Conservation (phyloP, 495 filamentous ascomycete species). For the Letharia lupina region DNA sequence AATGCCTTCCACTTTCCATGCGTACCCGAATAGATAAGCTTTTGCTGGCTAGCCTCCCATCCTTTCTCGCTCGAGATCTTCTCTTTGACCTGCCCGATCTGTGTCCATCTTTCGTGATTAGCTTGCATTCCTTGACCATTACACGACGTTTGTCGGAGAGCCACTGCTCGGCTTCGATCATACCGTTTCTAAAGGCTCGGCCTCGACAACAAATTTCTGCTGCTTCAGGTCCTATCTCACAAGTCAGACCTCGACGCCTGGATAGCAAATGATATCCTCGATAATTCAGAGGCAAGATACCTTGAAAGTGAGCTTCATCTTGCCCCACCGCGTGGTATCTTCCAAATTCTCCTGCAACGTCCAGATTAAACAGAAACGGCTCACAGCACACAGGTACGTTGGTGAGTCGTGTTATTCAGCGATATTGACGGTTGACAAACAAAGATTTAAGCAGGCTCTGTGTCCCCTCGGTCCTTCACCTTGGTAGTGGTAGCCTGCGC, state of each 20-base stretch:
- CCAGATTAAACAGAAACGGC: neutral
- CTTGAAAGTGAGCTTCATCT: conserved; percentile 83
- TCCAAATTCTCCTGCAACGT: neutral
- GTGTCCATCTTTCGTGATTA: conserved; percentile 29
- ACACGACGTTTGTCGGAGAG: neutral
- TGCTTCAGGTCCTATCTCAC: conserved; percentile 79
- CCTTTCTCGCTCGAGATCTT: conserved; percentile 84
- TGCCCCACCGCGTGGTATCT: conserved; percentile 28
- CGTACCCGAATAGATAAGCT: conserved; percentile 96
- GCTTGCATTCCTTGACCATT: conserved; percentile 28
- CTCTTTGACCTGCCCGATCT: conserved; percentile 84
- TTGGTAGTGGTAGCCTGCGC: neutral
- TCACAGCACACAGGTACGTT: neutral
- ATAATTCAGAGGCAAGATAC: conserved; percentile 34
- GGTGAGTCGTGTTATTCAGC: neutral
- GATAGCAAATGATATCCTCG: neutral
- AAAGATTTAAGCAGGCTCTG: neutral
- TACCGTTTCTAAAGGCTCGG: conserved; percentile 88
- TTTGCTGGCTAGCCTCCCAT: conserved; percentile 79
- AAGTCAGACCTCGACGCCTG: neutral
- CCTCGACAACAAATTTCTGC: conserved; percentile 92
- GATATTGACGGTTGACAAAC: neutral
- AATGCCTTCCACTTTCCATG: conserved; percentile 3
- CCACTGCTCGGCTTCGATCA: conserved; percentile 27
- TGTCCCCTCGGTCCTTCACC: neutral